These are phyloP conservation scores for Didymella pinodella DNA, from an alignment of 2,329 filamentous ascomycete species.

Conservation along the genomic window DNA sequence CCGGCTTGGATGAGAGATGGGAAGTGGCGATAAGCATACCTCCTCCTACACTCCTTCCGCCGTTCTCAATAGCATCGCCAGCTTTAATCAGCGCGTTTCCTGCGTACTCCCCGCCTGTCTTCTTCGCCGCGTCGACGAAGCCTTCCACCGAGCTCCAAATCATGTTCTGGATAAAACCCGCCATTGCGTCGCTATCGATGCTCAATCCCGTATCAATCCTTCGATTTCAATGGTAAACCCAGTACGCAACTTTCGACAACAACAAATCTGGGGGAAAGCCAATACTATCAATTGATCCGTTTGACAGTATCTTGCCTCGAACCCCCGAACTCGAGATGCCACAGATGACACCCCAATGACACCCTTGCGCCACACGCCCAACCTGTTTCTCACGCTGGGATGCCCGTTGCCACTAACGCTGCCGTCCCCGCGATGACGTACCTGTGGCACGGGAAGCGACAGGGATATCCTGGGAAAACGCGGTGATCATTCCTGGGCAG, in stretches of 20 bases:
- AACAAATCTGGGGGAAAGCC: background rate
- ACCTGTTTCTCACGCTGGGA: slow-evolving; percentile 36
- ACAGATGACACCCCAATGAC: slow-evolving; percentile 30
- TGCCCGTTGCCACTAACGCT: slow-evolving; percentile 13
- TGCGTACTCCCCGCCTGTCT: slow-evolving; percentile 48
- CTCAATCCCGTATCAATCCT: background rate
- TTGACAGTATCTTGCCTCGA: background rate
- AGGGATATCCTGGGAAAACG: slow-evolving; percentile 8
- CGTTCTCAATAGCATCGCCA: slow-evolving; percentile 48
- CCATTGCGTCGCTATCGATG: slow-evolving; percentile 25
- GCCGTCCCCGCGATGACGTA: slow-evolving; percentile 41
- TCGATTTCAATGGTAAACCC: no score
- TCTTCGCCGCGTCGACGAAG: slow-evolving; percentile 49
- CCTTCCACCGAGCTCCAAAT: slow-evolving; percentile 50
- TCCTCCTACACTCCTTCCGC: slow-evolving; percentile 43
- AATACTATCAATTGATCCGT: no score
- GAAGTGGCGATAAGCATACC: slow-evolving; percentile 26
- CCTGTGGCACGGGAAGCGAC: slow-evolving; percentile 29
- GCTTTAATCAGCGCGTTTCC: slow-evolving; percentile 50
- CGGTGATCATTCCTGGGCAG: slow-evolving; percentile 15
- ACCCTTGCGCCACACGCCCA: slow-evolving; percentile 31
- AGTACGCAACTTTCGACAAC: background rate
- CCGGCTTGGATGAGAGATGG: no score
- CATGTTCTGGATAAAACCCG: slow-evolving; percentile 49
- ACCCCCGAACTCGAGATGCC: background rate